These are phyloP conservation scores for Trichomonas gallinae DNA, from an alignment of 208 protist species.

Conservation along the genomic window DNA sequence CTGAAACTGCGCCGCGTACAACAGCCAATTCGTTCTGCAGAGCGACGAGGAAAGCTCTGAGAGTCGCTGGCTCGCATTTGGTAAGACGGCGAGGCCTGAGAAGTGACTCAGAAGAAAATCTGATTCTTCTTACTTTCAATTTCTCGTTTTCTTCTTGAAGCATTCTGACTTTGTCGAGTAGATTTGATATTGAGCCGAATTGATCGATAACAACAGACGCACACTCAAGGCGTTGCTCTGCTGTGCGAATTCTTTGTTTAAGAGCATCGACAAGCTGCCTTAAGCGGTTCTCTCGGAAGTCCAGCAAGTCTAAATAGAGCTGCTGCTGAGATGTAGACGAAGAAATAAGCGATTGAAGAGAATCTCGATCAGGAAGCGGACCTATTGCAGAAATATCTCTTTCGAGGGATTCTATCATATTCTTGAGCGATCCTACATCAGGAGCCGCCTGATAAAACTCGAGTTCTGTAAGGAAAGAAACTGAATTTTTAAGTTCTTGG, in stretches of 20 bases:
- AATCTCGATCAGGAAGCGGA: neutral
- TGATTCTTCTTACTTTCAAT: neutral
- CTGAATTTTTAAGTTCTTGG: neutral
- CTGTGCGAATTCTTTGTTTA: neutral
- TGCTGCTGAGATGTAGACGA: neutral
- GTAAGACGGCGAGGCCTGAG: neutral
- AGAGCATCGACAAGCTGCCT: neutral
- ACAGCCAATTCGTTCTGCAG: neutral
- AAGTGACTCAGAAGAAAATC: neutral
- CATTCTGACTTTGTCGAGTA: neutral
- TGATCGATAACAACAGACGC: slow-evolving; percentile 10
- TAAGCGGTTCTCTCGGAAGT: neutral
- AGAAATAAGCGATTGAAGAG: neutral
- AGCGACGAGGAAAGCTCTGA: neutral
- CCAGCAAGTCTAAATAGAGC: neutral
- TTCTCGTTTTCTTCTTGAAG: slow-evolving; percentile 18
- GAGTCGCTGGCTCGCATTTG: neutral
- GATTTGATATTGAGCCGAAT: neutral
- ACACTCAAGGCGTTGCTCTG: neutral
- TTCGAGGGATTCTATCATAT: neutral
- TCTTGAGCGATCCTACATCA: neutral
- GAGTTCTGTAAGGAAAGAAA: slow-evolving; percentile 13
- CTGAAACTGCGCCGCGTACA: neutral
- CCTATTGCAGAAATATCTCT: neutral
- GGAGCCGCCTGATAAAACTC: slow-evolving; percentile 19